Percentiles rank a stretch among this genome's conserved stretches.
These are phyloP conservation scores for Leonotis leonurus DNA, from an alignment of 257 asterid species.

Conservation along the genomic window DNA sequence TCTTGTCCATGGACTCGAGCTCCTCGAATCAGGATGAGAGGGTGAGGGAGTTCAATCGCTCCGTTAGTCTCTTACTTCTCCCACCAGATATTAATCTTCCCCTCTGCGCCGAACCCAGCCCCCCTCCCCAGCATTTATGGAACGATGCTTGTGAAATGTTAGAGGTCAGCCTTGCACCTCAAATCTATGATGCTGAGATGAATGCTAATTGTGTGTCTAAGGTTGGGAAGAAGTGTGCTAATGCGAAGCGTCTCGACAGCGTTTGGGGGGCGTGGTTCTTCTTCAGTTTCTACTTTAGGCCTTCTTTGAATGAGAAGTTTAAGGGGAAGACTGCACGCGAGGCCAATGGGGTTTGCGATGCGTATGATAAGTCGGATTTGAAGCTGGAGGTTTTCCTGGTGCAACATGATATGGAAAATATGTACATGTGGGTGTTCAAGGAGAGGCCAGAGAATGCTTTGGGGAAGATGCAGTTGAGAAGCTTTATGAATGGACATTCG, in stretches of 20 bases:
- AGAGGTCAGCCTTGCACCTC: slow-evolving; percentile 24
- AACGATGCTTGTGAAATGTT: slow-evolving; percentile 22
- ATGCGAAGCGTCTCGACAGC: slow-evolving; percentile 15
- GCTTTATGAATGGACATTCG: slow-evolving; percentile 25
- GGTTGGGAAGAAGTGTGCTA: slow-evolving; percentile 25
- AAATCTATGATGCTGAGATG: slow-evolving; percentile 16
- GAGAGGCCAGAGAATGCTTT: slow-evolving; percentile 25
- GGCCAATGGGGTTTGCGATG: slow-evolving; percentile 16
- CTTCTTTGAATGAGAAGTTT: slow-evolving; percentile 22
- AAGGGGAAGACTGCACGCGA: slow-evolving; percentile 16
- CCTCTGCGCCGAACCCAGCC: slow-evolving; percentile 22
- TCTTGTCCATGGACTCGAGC: slow-evolving; percentile 24
- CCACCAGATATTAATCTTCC: slow-evolving; percentile 27
- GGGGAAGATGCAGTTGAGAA: slow-evolving; percentile 31
- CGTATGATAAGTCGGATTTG: slow-evolving; percentile 25
- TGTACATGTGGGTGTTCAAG: slow-evolving; percentile 29
- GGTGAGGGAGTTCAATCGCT: slow-evolving; percentile 17
- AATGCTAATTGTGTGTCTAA: slow-evolving; percentile 8
- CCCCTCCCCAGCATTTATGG: slow-evolving; percentile 23
- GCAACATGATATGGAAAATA: slow-evolving; percentile 28
- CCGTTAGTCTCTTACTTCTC: slow-evolving; percentile 10
- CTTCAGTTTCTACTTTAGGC: slow-evolving; percentile 23
- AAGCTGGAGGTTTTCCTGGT: slow-evolving; percentile 26
- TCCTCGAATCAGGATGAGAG: slow-evolving; percentile 19
- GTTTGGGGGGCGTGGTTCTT: slow-evolving; percentile 26